Evolutionary conservation across 352 stramenopile genomes (phyloP).

Genomic region (Phytophthora capsici): DNA sequence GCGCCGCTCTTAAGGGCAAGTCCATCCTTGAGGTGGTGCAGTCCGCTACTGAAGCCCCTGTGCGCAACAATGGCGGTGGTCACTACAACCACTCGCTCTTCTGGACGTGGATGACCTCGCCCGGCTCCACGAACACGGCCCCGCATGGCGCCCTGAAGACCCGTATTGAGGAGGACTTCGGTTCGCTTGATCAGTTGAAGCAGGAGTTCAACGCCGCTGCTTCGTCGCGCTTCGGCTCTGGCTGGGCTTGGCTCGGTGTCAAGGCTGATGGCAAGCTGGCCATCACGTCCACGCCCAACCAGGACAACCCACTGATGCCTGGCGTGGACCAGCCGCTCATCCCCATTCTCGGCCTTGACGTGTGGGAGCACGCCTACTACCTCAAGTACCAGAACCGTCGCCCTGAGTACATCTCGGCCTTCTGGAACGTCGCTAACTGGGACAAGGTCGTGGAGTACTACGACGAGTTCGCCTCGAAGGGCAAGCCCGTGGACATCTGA

Average conservation of each 20-base stretch:
- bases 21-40: slow-evolving; percentile 84
- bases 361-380: slow-evolving; percentile 98
- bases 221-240: slow-evolving; percentile 89
- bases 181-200: slow-evolving; percentile 90
- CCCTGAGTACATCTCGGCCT: slow-evolving; percentile 96
- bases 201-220: slow-evolving; percentile 90
- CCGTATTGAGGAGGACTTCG: slow-evolving; percentile 91
- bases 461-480: slow-evolving; percentile 88
- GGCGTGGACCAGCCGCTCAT: slow-evolving; percentile 81
- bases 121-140: slow-evolving; percentile 78
- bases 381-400: slow-evolving; percentile 98
- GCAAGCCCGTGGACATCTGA: slow-evolving; percentile 87
- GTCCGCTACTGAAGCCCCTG: slow-evolving; percentile 69
- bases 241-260: slow-evolving; percentile 91
- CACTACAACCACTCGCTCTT: slow-evolving; percentile 92
- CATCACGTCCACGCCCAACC: slow-evolving; percentile 96
- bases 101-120: slow-evolving; percentile 92
- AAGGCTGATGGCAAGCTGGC: slow-evolving; percentile 92
- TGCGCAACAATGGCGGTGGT: slow-evolving; percentile 87
- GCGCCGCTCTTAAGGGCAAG: slow-evolving; percentile 73
- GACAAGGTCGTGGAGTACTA: slow-evolving; percentile 94
- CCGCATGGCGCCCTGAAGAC: slow-evolving; percentile 82
- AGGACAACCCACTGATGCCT: slow-evolving; percentile 93
- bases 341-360: slow-evolving; percentile 94
- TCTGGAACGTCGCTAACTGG: slow-evolving; percentile 98